These are phyloP conservation scores for Ceratocystis colombiana DNA, from an alignment of 2,329 filamentous ascomycete species.

Conservation along the genomic window DNA sequence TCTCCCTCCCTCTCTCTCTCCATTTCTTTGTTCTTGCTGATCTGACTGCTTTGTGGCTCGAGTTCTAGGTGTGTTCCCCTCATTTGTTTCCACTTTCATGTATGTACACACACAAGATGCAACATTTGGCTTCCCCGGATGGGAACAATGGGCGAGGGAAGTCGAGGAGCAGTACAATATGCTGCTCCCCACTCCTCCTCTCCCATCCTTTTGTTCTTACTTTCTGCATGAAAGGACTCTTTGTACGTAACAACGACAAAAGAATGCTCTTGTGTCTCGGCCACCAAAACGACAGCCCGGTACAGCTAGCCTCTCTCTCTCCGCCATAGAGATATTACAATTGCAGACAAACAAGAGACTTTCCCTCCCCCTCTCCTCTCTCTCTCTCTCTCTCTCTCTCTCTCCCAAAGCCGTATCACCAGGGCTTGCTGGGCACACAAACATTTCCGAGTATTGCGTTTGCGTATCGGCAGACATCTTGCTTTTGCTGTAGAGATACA, in stretches of 20 bases:
- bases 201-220: background rate
- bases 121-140: background rate
- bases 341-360: background rate
- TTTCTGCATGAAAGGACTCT: background rate
- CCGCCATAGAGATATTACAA: background rate
- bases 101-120: background rate
- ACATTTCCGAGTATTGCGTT: conserved; percentile 11
- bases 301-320: background rate
- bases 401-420: background rate
- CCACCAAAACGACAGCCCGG: background rate
- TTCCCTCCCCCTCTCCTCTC: background rate
- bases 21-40: background rate
- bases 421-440: background rate
- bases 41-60: background rate
- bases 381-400: background rate
- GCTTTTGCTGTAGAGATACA: background rate
- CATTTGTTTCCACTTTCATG: conserved; percentile 8
- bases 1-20: background rate
- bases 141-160: conserved; percentile 4
- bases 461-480: conserved; percentile 9
- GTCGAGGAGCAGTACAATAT: conserved; percentile 4
- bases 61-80: background rate
- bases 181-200: background rate
- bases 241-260: too few species aligned
- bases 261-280: too few species aligned